Evolutionary conservation across 345 rosid species (phyloP).

Genomic region (Hibiscus tridactylites): DNA sequence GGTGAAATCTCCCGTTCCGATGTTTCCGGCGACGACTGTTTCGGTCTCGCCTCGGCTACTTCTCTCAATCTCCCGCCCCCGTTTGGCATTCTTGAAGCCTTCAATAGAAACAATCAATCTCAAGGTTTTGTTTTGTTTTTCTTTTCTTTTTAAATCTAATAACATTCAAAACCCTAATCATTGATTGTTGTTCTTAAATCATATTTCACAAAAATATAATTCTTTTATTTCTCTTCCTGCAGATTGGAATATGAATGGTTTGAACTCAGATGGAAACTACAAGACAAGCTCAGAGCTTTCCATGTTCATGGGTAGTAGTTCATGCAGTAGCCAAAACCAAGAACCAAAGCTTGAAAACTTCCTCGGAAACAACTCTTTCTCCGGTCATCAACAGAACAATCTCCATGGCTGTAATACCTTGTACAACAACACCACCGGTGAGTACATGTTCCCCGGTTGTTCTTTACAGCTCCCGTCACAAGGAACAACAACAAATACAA

Average conservation of each 20-base stretch:
- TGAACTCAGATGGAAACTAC: conserved; percentile 23
- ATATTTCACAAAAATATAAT: neutral
- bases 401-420: conserved; percentile 22
- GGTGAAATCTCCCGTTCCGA: conserved; percentile 20
- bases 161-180: neutral
- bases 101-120: conserved; percentile 46
- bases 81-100: conserved; percentile 56
- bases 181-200: neutral
- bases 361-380: conserved; percentile 45
- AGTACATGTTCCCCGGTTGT: conserved; percentile 1
- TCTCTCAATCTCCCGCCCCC: conserved; percentile 43
- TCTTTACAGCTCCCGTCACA: conserved; percentile 10
- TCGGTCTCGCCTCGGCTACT: conserved; percentile 34
- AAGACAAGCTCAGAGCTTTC: conserved; percentile 17
- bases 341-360: conserved; percentile 76
- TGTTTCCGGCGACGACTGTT: conserved; percentile 31
- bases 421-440: conserved; percentile 24
- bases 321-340: conserved; percentile 26
- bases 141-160: neutral
- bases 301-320: conserved; percentile 26
- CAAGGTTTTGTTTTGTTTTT: conserved; percentile 49
- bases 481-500: neutral
- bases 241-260: conserved; percentile 62
- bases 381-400: conserved; percentile 28
- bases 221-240: conserved; percentile 8